Base-by-base conservation (phyloP, 225 moss, liverwort and hornwort genomes). In the Sphagnum contortum region DNA sequence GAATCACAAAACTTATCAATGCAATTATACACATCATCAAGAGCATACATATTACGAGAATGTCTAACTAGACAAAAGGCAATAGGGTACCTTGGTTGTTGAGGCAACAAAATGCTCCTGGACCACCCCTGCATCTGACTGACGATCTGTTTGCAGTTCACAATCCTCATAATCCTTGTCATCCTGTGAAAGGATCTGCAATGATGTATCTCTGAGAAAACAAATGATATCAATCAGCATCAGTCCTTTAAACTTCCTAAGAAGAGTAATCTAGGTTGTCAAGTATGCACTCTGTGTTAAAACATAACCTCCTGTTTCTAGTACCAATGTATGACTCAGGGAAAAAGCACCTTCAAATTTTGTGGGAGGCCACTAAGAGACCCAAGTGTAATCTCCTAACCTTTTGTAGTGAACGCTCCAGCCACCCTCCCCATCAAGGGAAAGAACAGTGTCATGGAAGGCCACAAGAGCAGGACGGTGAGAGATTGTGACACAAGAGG, bases 401-500 rank as follows among this genome's bases (percentile, higher is more conserved):
- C 82, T 89, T 70, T 93, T 92, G 72, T 86, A 82, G 73, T 89
- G 88, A 49, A 98, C 96, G 73, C 89, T 91, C 96, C 96, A 98
- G 56, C 96, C 96, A 71, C 96, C 96, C 71, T 98, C 96, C 74
- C 96, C 96, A 78, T 98, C 96, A 62, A 98, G 84, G 14, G 96
- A 92, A 61, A 98, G 92, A 48, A 98, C 92, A 69, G 96, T 98
- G 68, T 98, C 96, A 81, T 98, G 96, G 66, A 98, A 98, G 66
- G 96, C 96, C 67, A 93, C 96, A 65, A 98, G 72, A 48, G 96
- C 96, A 60, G 96, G 96, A 56, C 96, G 81, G 73, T 98, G 96
- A 76, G 96, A 98, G 68, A 98, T 98, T 48, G 96, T 98, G 65
- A 98, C 96, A 84, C 96, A 98, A 54, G 96, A 98, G 44, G 96